Evolutionary conservation across 2,329 filamentous ascomycete species (phyloP).

Genomic region (Xylaria sp.): DNA sequence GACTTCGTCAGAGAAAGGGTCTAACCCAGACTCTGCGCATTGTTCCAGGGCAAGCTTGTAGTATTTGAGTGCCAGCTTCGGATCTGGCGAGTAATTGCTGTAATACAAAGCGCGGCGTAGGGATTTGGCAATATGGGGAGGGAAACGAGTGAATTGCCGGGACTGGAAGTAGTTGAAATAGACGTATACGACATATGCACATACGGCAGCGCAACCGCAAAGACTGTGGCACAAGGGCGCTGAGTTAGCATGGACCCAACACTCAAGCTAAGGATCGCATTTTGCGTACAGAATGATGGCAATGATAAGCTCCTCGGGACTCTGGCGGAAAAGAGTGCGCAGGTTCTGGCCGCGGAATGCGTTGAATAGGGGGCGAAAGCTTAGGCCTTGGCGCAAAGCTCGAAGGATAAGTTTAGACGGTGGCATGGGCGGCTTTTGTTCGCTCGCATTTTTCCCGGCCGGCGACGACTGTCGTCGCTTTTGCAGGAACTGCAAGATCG

Average conservation of each 20-base stretch:
- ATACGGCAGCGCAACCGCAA: slow-evolving; percentile 47
- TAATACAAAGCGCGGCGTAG: slow-evolving; percentile 89
- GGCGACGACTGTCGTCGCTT: slow-evolving; percentile 45
- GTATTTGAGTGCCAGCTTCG: slow-evolving; percentile 81
- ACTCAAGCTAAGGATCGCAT: background rate
- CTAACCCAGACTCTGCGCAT: slow-evolving; percentile 78
- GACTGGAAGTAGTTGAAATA: slow-evolving; percentile 68
- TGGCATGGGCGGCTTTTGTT: slow-evolving; percentile 44
- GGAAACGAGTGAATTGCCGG: slow-evolving; percentile 67
- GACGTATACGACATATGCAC: slow-evolving; percentile 54
- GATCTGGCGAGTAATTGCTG: slow-evolving; percentile 79
- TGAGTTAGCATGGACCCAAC: slow-evolving; percentile 40
- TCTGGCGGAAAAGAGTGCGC: slow-evolving; percentile 54
- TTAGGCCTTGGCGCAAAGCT: slow-evolving; percentile 50
- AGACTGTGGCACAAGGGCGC: slow-evolving; percentile 49
- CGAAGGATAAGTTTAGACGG: slow-evolving; percentile 45
- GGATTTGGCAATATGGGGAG: slow-evolving; percentile 77
- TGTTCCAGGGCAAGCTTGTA: slow-evolving; percentile 83
- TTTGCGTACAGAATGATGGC: slow-evolving; percentile 55
- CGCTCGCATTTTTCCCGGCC: slow-evolving; percentile 32
- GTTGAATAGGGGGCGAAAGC: slow-evolving; percentile 51
- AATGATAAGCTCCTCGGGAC: slow-evolving; percentile 57
- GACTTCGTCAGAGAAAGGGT: slow-evolving; percentile 91
- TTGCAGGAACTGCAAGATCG: slow-evolving; percentile 40
- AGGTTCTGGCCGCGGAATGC: slow-evolving; percentile 55